These are phyloP conservation scores for Tagetes patula DNA, from an alignment of 129 eudicot species.

Conservation along the genomic window DNA sequence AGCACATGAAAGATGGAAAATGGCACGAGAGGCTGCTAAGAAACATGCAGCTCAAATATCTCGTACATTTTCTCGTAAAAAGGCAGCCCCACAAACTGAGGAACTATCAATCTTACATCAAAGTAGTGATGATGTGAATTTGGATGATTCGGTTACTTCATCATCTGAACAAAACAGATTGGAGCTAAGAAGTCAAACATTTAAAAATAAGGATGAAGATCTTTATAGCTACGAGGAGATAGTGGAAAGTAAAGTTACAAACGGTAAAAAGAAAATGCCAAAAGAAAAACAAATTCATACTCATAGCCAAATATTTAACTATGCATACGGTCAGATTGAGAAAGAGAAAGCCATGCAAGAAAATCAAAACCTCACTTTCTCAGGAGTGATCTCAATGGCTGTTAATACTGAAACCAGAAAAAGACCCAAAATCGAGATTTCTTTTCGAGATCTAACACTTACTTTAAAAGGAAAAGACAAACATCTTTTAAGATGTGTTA, in stretches of 20 bases:
- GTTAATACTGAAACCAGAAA: constrained; percentile 47
- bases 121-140: constrained; percentile 32
- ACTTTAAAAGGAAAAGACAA: constrained; percentile 79
- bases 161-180: constrained; percentile 36
- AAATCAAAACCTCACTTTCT: constrained; percentile 73
- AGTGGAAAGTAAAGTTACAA: constrained; percentile 30
- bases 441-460: constrained; percentile 70
- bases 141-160: constrained; percentile 27
- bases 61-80: constrained; percentile 60
- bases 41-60: constrained; percentile 75
- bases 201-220: constrained; percentile 41
- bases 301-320: constrained; percentile 79
- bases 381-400: constrained; percentile 81
- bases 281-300: constrained; percentile 61
- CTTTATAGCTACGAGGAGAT: constrained; percentile 37
- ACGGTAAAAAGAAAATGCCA: constrained; percentile 40
- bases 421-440: constrained; percentile 75
- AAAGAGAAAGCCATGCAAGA: constrained; percentile 79
- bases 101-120: constrained; percentile 43
- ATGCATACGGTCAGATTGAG: constrained; percentile 85
- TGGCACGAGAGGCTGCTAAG: constrained; percentile 81
- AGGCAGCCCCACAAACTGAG: constrained; percentile 38
- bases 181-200: constrained; percentile 40
- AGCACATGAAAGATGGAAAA: constrained; percentile 85
- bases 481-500: constrained; percentile 60